Base-by-base conservation (phyloP, 441 rosid genomes). In the Pelargonium myrrhifolium region DNA sequence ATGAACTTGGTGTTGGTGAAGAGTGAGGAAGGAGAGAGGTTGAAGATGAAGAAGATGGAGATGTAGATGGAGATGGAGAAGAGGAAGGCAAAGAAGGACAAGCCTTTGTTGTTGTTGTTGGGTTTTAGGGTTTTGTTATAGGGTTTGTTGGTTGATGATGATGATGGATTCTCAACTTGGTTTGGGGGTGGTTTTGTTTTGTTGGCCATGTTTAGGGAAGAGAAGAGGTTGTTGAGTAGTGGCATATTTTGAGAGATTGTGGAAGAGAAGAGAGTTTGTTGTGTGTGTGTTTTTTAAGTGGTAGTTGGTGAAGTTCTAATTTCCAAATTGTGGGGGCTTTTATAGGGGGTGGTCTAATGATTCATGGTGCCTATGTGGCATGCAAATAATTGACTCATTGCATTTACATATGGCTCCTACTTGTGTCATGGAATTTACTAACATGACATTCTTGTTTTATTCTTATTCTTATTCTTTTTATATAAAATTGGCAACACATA, bases 11-110 rank as follows among this genome's bases (percentile, higher is more conserved):
- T 59, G 71, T 83, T 81, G 71, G 42, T 69, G 53, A 87, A 58
- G 51, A 83, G 77, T 2, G 81, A 65, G 1, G 83, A 79, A 47
- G 85, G 87, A 64, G 92, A 86, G 49, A 86, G 67, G 72, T 75
- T 70, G 73, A 82, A 79, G 63, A 78, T 43, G 64, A 84, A 76
- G 75, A 84, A 81, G 70, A 86, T 63, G 12, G 86, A 82, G 53
- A 74, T 64, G 71, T 82, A 86, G 60, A 82, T 1, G 40, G 79
- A 71, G 64, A 86, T 55, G 35, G 82, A 84, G 65, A 80, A 75
- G 65, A 87, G 15, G 43, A 79, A 79, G 20, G 80, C 82, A 28
- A 82, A 62, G 75, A 72, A 69, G 14, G 87, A 71, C 65, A 76
- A 65, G 39, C 73, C 79, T 56, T 51, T 51, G 56, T 69, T 77